Evolutionary conservation across 768 basidiomycete species (phyloP), one percentile per base, ranked within the genome.

Genomic region (Phlegmacium glaucopus): DNA sequence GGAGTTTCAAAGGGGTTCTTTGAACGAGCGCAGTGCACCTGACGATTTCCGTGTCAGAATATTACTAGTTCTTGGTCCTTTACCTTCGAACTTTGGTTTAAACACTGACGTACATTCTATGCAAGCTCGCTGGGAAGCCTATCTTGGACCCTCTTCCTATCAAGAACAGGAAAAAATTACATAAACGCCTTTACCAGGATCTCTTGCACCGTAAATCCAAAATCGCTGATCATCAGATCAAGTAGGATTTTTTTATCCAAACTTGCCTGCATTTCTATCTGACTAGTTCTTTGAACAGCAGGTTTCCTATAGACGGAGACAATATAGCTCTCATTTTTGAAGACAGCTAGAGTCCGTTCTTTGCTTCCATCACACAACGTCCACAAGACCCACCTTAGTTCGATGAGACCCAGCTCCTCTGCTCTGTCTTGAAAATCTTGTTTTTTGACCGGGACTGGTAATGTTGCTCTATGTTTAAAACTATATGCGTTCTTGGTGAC

Each of bases 21-120:
- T 97, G 9, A 85, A 89, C 56, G 94, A 98, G 67, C 76, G 98
- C 6, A 83, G 87, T 13, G 85, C 86, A 6, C 87, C 96, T 49
- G 90, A 93, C 59, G 90, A 96, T 62, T 97, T 97, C 69, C 74
- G 96, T 26, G 90, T 98, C 9, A 79, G 95, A 32, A 95, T 97
- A n/a, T n/a, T n/a, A n/a, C n/a, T n/a, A n/a, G 54, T 64, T 97
- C 9, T 95, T 95, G 25, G 95, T 97, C 4, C 75, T 97, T 3
- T 96, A 6, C 94, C 94, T 0, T 80, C 88, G 2, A 82, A 95
- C 48, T 98, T 99, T 62, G 96, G 94, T 12, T 76, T 98, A 51
- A 78, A 95, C 55, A 85, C 87, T 32, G 89, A 90, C 91, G 0
- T 97, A 90, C 61, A 82, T 99, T 48, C 69, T 94, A 6, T 90